phyloP scores from a whole-genome alignment of 345 rosid genomes.

The Schrenkiella parvula region DNA sequence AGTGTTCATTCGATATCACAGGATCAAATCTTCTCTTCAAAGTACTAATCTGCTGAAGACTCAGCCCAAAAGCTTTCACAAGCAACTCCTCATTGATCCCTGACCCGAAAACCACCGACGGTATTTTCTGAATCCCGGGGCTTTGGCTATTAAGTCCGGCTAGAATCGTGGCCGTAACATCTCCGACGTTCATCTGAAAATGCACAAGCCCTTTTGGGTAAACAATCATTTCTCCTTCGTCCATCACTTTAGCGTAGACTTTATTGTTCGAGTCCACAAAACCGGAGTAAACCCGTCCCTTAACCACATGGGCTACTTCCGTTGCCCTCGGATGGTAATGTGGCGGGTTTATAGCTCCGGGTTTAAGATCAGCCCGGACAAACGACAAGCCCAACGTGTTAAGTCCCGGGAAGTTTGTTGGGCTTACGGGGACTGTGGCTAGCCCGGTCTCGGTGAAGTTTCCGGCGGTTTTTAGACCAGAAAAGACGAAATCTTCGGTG shows the following conservation, averaged over 20 bases:
- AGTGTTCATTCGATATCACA: slow-evolving; percentile 23
- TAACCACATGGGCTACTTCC: slow-evolving; percentile 55
- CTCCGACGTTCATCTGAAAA: slow-evolving; percentile 87
- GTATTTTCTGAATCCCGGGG: slow-evolving; percentile 62
- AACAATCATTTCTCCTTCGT: slow-evolving; percentile 83
- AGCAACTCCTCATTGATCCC: slow-evolving; percentile 57
- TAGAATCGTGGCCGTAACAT: slow-evolving; percentile 51
- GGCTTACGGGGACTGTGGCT: slow-evolving; percentile 54
- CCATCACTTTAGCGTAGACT: slow-evolving; percentile 62
- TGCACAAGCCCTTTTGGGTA: slow-evolving; percentile 75
- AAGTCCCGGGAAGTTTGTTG: slow-evolving; percentile 61
- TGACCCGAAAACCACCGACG: slow-evolving; percentile 69
- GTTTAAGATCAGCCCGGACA: slow-evolving; percentile 67
- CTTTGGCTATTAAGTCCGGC: slow-evolving; percentile 75
- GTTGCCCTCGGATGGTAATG: slow-evolving; percentile 85
- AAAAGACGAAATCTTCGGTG: slow-evolving; percentile 58
- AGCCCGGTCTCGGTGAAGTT: slow-evolving; percentile 52
- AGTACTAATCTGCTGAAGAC: slow-evolving; percentile 48
- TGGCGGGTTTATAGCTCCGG: slow-evolving; percentile 65
- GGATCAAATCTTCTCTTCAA: slow-evolving; percentile 56
- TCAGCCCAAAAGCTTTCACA: slow-evolving; percentile 78
- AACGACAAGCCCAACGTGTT: slow-evolving; percentile 69
- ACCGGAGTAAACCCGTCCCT: slow-evolving; percentile 69
- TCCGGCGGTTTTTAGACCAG: slow-evolving; percentile 54
- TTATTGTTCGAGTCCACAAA: slow-evolving; percentile 62